A percentile compares a stretch with the other conserved stretches of the same genome.
Evolutionary conservation across 2,329 filamentous ascomycete genomes (phyloP).

Genomic region (Tolypocladium sp.): DNA sequence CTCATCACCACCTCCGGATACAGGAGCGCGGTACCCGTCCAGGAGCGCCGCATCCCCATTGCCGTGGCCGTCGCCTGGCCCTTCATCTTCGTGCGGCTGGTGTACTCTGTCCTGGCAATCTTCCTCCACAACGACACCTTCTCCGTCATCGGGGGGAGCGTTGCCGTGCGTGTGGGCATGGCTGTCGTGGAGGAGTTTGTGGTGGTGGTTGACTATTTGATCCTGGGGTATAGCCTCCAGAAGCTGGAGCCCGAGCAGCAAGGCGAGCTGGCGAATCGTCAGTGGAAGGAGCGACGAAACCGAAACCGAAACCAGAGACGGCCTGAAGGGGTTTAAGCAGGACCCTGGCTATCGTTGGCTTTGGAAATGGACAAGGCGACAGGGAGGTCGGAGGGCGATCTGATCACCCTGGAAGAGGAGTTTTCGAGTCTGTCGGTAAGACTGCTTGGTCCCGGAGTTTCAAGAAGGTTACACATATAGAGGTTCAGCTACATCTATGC

Average conservation of each 20-base stretch:
- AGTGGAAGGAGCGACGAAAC: not conserved
- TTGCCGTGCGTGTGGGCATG: constrained; percentile 33
- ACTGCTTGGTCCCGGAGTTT: too few species aligned
- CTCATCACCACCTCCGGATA: constrained; percentile 22
- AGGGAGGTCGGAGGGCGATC: too few species aligned
- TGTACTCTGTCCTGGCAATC: constrained; percentile 33
- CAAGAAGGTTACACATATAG: too few species aligned
- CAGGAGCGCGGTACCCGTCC: constrained; percentile 21
- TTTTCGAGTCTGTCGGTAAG: too few species aligned
- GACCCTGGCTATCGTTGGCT: too few species aligned
- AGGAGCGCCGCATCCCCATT: constrained; percentile 35
- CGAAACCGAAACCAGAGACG: not conserved
- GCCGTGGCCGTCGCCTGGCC: constrained; percentile 33
- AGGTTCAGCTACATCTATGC: too few species aligned
- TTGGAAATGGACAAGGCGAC: too few species aligned
- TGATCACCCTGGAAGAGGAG: too few species aligned
- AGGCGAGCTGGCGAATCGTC: not conserved
- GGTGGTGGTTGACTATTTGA: constrained; percentile 31
- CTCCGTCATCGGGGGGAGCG: constrained; percentile 27
- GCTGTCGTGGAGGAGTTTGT: constrained; percentile 40
- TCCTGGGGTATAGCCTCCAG: constrained; percentile 28
- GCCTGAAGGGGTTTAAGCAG: too few species aligned
- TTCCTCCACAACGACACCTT: constrained; percentile 33
- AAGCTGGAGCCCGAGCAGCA: constrained; percentile 7
- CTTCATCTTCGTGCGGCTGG: constrained; percentile 38